Percentiles rank a stretch among this genome's conserved stretches.
Evolutionary conservation across 1,139 yeast genomes (phyloP).

Genomic region (Kodamaea derodonti): DNA sequence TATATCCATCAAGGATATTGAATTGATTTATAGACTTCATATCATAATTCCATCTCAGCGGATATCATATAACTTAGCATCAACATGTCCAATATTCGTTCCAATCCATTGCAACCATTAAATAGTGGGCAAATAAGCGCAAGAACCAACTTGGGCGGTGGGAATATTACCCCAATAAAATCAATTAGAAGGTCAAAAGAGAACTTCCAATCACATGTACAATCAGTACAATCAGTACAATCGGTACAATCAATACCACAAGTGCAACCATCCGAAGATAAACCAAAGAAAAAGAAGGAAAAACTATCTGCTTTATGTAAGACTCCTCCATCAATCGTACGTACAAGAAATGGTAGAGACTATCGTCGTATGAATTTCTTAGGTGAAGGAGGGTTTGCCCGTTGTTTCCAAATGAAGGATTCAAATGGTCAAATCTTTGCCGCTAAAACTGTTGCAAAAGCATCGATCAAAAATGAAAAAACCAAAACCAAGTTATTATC

Average conservation of each 20-base stretch:
- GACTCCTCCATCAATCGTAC: slow-evolving; percentile 90
- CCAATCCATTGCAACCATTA: slow-evolving; percentile 48
- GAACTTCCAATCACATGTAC: slow-evolving; percentile 17
- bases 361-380: slow-evolving; percentile 87
- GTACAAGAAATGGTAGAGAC: slow-evolving; percentile 82
- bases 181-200: slow-evolving; percentile 30
- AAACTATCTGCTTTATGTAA: slow-evolving; percentile 84
- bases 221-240: slow-evolving; percentile 17
- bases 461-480: slow-evolving; percentile 86
- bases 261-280: slow-evolving; percentile 10
- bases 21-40: background rate
- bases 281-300: slow-evolving; percentile 66
- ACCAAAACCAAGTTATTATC: slow-evolving; percentile 85
- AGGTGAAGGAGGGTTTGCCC: slow-evolving; percentile 99
- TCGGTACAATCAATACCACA: slow-evolving; percentile 8
- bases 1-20: no score
- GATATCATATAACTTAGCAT: background rate
- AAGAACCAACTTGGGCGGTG: slow-evolving; percentile 18
- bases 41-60: no score
- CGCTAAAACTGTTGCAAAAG: slow-evolving; percentile 97
- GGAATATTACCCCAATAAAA: slow-evolving; percentile 42
- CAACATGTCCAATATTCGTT: slow-evolving; percentile 36
- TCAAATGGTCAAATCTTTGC: slow-evolving; percentile 85
- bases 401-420: slow-evolving; percentile 96
- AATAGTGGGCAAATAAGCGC: slow-evolving; percentile 43